These are phyloP conservation scores for Lichtheimia ramosa DNA, from an alignment of 371 early-diverging fungal genomes.

Conservation along the genomic window DNA sequence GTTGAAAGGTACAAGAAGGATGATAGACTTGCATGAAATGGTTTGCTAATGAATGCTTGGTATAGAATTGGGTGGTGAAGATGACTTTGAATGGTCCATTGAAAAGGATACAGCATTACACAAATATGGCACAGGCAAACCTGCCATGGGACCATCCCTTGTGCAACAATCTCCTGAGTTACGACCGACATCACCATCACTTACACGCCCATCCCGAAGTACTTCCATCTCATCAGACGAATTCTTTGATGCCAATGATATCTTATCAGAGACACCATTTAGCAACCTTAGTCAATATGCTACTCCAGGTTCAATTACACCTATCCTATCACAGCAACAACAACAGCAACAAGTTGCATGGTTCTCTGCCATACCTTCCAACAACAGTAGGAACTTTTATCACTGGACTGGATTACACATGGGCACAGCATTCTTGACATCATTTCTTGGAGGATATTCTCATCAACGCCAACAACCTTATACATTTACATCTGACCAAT, in stretches of 20 bases:
- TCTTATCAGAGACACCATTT: background rate
- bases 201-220: slow-evolving; percentile 14
- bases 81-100: slow-evolving; percentile 33
- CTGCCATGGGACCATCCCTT: background rate
- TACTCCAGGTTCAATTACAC: slow-evolving; percentile 11
- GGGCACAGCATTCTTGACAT: slow-evolving; percentile 38
- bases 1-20: slow-evolving; percentile 18
- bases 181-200: background rate
- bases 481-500: background rate
- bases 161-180: too few relatives aligned
- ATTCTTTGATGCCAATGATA: slow-evolving; percentile 39
- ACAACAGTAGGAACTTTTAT: slow-evolving; percentile 1
- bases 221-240: slow-evolving; percentile 22
- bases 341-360: background rate
- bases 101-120: slow-evolving; percentile 31
- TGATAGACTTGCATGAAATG: background rate
- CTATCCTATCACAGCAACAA: background rate
- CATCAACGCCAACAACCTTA: background rate
- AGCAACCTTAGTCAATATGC: background rate
- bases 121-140: slow-evolving; percentile 26
- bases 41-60: background rate
- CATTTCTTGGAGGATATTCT: slow-evolving; percentile 21
- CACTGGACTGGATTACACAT: slow-evolving; percentile 35
- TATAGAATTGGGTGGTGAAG: slow-evolving; percentile 36
- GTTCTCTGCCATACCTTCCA: background rate